Evolutionary conservation across 371 early-diverging fungal genomes (phyloP), one percentile per base, ranked within the genome.

Genomic region (Mortierella sp.): DNA sequence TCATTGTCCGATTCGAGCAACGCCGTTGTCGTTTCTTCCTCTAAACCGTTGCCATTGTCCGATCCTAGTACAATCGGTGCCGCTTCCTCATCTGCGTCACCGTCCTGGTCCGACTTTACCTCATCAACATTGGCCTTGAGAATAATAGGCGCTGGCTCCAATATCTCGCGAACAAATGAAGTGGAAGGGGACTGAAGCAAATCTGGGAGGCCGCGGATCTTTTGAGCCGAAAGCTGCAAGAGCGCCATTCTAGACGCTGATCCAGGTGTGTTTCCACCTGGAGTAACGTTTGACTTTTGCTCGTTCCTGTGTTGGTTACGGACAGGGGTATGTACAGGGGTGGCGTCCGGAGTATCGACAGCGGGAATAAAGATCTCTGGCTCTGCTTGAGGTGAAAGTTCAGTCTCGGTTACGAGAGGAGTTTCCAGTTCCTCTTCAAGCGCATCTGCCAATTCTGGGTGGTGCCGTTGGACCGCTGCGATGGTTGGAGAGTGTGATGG

Each of bases 271-370:
- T 53, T 21, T 10, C 24, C 53, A 57, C 13, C 34, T 40, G 57
- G 53, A 2, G 73, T 57, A 4, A 21, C 5, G 1, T 37, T 57
- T 31, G 54, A 70, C 43, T 57, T 48, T 13, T 73, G 64, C 10
- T 46, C 55, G 70, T 74, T 55, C 72, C 59, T 73, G 44, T 54
- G 40, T 67, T n/a, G 44, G 24, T 69, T 73, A 19, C 71, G 71
- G 74, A 79, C 43, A 31, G 79, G 79, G 14, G 79, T 79, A 79
- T 74, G 70, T 79, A 74, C 79, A 79, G 57, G 71, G n/a, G 74
- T 46, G 13, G 57, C 54, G 31, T 74, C 74, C 48, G 48, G 46
- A 55, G 28, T 31, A 13, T 53, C 26, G 51, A 44, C 37, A 24
- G 43, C 13, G n/a, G 24, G 74, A 44, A 34, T 31, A 21, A 40